Evolutionary conservation across 768 basidiomycete genomes (phyloP).

Genomic region (Crepidotus variabilis): DNA sequence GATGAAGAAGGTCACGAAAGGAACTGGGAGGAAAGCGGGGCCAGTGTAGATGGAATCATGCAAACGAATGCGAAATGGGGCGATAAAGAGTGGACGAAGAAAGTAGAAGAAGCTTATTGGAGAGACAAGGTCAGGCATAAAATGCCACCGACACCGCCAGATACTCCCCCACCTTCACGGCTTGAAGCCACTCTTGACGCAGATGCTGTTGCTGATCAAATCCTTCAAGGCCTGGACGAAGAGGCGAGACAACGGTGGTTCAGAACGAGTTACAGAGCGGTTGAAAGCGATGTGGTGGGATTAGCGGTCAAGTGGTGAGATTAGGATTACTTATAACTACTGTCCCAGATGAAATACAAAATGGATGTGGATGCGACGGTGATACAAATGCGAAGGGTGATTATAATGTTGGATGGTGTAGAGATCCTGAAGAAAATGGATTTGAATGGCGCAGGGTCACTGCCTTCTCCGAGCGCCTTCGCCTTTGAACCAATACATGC

Average conservation of each 20-base stretch:
- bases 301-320: conserved; percentile 69
- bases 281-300: conserved; percentile 81
- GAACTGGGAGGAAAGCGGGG: conserved; percentile 58
- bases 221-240: conserved; percentile 27
- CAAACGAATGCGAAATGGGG: conserved; percentile 69
- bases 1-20: conserved; percentile 67
- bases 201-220: conserved; percentile 18
- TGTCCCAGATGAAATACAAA: conserved; percentile 1
- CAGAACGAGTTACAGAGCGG: conserved; percentile 79
- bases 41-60: conserved; percentile 26
- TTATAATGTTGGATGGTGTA: conserved; percentile 3
- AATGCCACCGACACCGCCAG: conserved; percentile 3
- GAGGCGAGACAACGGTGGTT: conserved; percentile 47
- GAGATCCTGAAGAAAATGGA: conserved; percentile 2
- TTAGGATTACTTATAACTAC: conserved; percentile 6
- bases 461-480: conserved; percentile 37
- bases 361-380: conserved; percentile 5
- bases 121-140: conserved; percentile 1
- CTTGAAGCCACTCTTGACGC: conserved; percentile 22
- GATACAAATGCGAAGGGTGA: conserved; percentile 6
- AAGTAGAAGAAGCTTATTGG: conserved; percentile 87
- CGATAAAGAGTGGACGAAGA: conserved; percentile 76
- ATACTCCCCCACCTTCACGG: conserved; percentile 3
- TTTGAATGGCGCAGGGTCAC: conserved; percentile 15
- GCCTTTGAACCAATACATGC: conserved; percentile 56